Evolutionary conservation across 768 basidiomycete genomes (phyloP).

Genomic region (Gloeophyllum trabeum): DNA sequence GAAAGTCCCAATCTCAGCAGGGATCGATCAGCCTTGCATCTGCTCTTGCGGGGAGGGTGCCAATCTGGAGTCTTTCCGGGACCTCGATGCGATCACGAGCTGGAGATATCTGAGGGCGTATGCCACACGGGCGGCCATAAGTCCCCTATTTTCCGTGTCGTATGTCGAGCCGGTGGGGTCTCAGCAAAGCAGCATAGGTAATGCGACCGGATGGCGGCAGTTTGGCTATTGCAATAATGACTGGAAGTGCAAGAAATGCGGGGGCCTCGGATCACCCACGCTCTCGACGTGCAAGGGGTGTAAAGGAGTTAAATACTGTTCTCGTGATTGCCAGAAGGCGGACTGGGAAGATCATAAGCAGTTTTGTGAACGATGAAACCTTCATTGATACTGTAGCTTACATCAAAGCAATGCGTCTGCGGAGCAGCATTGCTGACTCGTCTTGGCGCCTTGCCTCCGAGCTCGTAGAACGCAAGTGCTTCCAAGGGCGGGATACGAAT

Average conservation of each 20-base stretch:
- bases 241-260: slow-evolving; percentile 19
- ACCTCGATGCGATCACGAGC: slow-evolving; percentile 17
- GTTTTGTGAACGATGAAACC: no score
- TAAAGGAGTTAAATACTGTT: slow-evolving; percentile 29
- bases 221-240: no score
- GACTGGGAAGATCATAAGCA: slow-evolving; percentile 37
- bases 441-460: no score
- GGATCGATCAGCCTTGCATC: slow-evolving; percentile 27
- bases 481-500: no score
- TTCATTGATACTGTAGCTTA: no score
- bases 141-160: slow-evolving; percentile 40
- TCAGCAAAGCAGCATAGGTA: neutral
- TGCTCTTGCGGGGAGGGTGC: slow-evolving; percentile 46
- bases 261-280: slow-evolving; percentile 19
- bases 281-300: slow-evolving; percentile 26
- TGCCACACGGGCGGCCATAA: slow-evolving; percentile 37
- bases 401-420: no score
- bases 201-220: slow-evolving; percentile 11
- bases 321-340: slow-evolving; percentile 29
- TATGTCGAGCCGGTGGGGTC: slow-evolving; percentile 30
- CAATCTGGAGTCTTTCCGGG: slow-evolving; percentile 27
- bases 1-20: slow-evolving; percentile 29
- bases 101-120: slow-evolving; percentile 32
- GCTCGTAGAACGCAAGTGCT: no score
- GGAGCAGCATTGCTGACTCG: no score